Conservation (phyloP, 163 green algal genomes). For the Coccomyxa subellipsoidea region DNA sequence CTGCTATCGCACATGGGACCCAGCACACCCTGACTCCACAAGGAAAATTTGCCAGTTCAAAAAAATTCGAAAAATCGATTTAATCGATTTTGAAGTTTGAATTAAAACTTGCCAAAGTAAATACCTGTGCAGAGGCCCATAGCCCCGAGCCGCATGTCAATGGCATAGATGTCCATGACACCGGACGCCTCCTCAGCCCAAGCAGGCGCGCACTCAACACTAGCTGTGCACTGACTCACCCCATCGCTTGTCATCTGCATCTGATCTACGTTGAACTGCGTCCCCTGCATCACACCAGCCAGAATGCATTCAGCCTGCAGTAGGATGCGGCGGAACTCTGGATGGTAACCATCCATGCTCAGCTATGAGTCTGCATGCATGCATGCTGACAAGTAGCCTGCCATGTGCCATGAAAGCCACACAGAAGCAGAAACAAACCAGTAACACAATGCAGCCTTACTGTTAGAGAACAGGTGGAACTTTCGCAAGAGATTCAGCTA, state of each 20-base stretch:
- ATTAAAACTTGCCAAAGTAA: too few relatives aligned
- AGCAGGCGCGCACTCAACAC: background rate
- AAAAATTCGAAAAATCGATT: too few relatives aligned
- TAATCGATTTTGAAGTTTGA: too few relatives aligned
- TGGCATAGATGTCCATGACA: conserved; percentile 2
- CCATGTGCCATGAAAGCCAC: background rate
- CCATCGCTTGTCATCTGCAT: background rate
- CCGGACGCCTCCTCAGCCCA: background rate
- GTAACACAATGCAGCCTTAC: too few relatives aligned
- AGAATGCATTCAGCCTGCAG: too few relatives aligned
- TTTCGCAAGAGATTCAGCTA: background rate
- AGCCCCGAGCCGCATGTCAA: background rate
- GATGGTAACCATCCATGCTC: too few relatives aligned
- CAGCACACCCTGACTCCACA: too few relatives aligned
- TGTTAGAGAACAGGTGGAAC: background rate
- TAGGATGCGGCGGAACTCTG: too few relatives aligned
- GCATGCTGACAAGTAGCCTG: too few relatives aligned
- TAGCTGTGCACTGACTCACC: background rate
- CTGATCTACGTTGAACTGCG: background rate
- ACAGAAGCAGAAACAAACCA: background rate
- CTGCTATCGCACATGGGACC: too few relatives aligned
- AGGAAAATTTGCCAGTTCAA: too few relatives aligned
- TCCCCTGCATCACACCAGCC: background rate
- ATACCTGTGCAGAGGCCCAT: conserved; percentile 11
- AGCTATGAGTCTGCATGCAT: too few relatives aligned